Evolutionary conservation across 768 basidiomycete genomes (phyloP), one percentile per base, ranked within the genome.

Genomic region (Suillus bovinus): DNA sequence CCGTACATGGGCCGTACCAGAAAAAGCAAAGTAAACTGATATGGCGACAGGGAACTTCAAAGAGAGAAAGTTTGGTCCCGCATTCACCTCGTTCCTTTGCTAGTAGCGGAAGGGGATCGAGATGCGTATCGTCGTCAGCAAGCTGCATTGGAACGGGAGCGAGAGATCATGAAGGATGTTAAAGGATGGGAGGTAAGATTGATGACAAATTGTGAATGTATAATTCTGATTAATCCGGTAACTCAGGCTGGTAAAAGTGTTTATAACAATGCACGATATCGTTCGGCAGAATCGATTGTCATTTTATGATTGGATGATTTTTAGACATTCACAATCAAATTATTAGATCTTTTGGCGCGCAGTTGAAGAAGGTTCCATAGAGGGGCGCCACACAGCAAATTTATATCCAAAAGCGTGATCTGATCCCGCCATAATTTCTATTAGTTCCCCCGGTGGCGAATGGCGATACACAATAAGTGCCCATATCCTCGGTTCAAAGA

Each of bases 21-120:
- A 76, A 67, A 73, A 78, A 68, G 73, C 70, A 76, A 76, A 71
- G 67, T 64, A 71, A 73, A 75, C 71, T 80, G 77, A 80, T 81
- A 76, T 75, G 76, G 77, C 64, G 69, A 70, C 81, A 99, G 96
- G 77, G 96, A 99, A 79, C 82, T 99, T 46, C 82, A 90, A 74
- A 85, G 96, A 66, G 96, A 99, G 80, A 90, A 91, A 77, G 86
- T 87, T 39, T 98, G 96, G 96, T 92, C 95, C 62, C 86, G 96
- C 66, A 94, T 99, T 72, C 88, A 99, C 79, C 84, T 97, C 38
- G 89, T 95, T 36, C 97, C 96, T 11, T 74, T 98, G 61, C 82
- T 99, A 52, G 82, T 96, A 68, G 96, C 96, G 42, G 96, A 99
- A 74, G 88, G 88, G 5, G 96, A 99, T 79, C 89, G 97, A 60